These are phyloP conservation scores for Ramaria rubella DNA, from an alignment of 768 basidiomycete species.

Conservation along the genomic window DNA sequence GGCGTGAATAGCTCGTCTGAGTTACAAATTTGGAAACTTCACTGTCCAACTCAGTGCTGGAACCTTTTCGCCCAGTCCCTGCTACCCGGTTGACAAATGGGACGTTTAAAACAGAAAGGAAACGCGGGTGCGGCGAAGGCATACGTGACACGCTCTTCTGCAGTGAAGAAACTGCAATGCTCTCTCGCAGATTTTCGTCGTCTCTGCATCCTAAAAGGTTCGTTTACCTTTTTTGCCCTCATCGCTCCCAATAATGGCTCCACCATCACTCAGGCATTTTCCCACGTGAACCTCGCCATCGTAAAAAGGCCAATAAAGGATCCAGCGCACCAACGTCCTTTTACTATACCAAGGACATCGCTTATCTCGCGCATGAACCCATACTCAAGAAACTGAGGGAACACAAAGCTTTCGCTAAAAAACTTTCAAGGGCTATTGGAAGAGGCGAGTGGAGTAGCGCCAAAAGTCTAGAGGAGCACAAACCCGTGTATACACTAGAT, in stretches of 20 bases:
- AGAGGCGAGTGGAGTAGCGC: constrained; percentile 93
- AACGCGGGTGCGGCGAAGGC: constrained; percentile 89
- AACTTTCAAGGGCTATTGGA: constrained; percentile 87
- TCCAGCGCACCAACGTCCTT: constrained; percentile 96
- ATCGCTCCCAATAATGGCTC: background rate
- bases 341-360: constrained; percentile 97
- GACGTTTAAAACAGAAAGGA: constrained; percentile 74
- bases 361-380: constrained; percentile 94
- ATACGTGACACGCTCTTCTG: constrained; percentile 83
- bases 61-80: constrained; percentile 10
- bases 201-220: constrained; percentile 95
- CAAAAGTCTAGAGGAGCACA: constrained; percentile 88
- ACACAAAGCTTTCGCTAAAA: constrained; percentile 98
- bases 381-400: constrained; percentile 88
- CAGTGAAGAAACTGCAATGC: constrained; percentile 93
- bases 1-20: constrained; percentile 2
- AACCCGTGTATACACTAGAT: constrained; percentile 86
- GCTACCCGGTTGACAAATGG: constrained; percentile 41
- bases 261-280: constrained; percentile 67
- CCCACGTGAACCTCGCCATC: constrained; percentile 88
- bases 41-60: background rate
- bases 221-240: constrained; percentile 17
- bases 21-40: constrained; percentile 4
- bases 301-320: constrained; percentile 94
- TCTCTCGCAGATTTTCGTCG: constrained; percentile 95